Evolutionary conservation across 345 rosid genomes (phyloP), one percentile per base, ranked within the genome.

Genomic region (Dimocarpus longan): DNA sequence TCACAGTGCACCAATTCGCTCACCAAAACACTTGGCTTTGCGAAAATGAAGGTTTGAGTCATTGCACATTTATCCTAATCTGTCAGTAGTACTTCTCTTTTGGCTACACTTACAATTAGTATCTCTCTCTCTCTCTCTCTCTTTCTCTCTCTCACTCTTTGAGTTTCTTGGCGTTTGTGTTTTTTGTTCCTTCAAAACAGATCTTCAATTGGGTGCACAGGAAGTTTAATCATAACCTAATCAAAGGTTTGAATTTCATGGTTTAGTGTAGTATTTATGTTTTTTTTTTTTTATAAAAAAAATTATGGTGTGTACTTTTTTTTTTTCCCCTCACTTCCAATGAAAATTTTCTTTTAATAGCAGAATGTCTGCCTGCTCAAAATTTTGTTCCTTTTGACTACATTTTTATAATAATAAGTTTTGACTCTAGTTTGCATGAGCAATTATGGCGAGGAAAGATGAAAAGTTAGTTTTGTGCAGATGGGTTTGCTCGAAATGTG

Each of bases 181-280:
- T n/a, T 76, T 76, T 80, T 69, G 32, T 63, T 52, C 71, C 32
- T 72, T 80, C 74, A 57, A 18, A 19, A 18, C 86, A 91, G 98
- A 91, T 95, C 87, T 95, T 95, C 87, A 91, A 88, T 74, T 95
- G 98, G 98, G 85, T 93, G 90, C 95, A 95, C 54, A 89, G 84
- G 85, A 90, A 86, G 88, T 84, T 92, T 84, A 82, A 88, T 88
- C 88, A 88, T 46, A 85, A 82, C 82, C 74, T 87, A 68, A 71
- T 85, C 80, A 92, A 88, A 94, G 98, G 96, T 92, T 87, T 73
- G 83, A 7, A 40, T 40, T 52, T 66, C 11, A 1, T 66, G 13
- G 1, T 12, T 62, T 19, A 24, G 6, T 50, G 2, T 48, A 42
- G 9, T 8, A 13, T 76, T 16, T 24, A 40, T 56, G 4, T 43